Base-by-base conservation (phyloP, 2,329 filamentous ascomycete genomes). In the Colletotrichum euphorbiae region DNA sequence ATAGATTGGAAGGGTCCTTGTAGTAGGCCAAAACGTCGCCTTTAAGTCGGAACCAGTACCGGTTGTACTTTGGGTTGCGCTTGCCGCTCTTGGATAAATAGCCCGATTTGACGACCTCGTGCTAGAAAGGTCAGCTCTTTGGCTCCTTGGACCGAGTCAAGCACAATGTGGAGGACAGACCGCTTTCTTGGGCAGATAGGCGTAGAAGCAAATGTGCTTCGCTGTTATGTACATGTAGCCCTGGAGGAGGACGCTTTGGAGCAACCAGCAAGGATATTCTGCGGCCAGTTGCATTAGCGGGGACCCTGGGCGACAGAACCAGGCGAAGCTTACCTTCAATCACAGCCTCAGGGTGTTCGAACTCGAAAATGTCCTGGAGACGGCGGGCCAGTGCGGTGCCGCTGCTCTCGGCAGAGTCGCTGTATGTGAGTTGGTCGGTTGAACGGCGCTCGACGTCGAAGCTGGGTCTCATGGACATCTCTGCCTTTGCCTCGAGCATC, bases 221-320 rank as follows among this genome's bases (percentile, higher is more conserved):
- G 91, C 85, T 0, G 96, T 98, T 75, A 99, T 93, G 80, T 98
- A 98, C 86, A 99, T 91, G 77, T 96, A 98, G 6, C 96, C 96
- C 76, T 98, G 94, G 8, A 98, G 85, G 33, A 98, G 83, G 50
- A 97, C 93, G 75, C 92, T 97, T 77, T 98, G 94, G 38, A 98
- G 82, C 43, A 98, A 82, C 90, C 93, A 98, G 80, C 95, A 98
- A 8, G 94, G 92, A 77, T 97, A 98, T 82, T 98, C 95, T 89
- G 77, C 40, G 54, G 4, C 15, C 51, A 31, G 66, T 76, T 68
- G 72, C 70, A 56, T 43, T 58, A 56, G 57, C 72, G 55, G 24
- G 52, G 9, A 15, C 6, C 24, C 50, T n/a, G 8, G 28, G 13
- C 11, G 15, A 24, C 38, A 2, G 12, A 46, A 9, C 28, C 0